These are phyloP conservation scores for Penicillium sp. DNA, from an alignment of 2,329 filamentous ascomycete genomes.

Conservation along the genomic window DNA sequence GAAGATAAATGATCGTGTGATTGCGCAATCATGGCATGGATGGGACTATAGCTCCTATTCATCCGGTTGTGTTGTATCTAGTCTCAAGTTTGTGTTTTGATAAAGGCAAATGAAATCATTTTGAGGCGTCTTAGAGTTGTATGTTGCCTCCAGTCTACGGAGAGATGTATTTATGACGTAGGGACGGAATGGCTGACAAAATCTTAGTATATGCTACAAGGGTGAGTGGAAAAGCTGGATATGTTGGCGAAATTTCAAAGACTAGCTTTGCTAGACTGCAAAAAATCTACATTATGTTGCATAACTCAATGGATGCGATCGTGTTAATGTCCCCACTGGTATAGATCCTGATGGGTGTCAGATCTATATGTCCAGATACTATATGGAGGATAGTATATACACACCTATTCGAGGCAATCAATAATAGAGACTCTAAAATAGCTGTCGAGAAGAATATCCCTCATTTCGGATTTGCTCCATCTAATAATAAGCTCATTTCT, in stretches of 20 bases:
- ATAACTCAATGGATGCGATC: not conserved
- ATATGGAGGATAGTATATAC: not conserved
- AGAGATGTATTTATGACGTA: constrained; percentile 1
- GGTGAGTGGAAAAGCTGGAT: not conserved
- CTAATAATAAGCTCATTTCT: not conserved
- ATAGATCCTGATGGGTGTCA: not conserved
- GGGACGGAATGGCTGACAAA: not conserved
- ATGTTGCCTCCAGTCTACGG: not conserved
- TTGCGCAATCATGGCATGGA: not conserved
- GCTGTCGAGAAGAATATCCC: not conserved
- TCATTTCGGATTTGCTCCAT: not conserved
- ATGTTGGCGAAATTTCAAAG: not conserved
- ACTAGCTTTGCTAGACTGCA: not conserved
- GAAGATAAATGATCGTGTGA: constrained; percentile 1
- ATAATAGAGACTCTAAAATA: not conserved
- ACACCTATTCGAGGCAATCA: not conserved
- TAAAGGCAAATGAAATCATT: not conserved
- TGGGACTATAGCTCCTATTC: not conserved
- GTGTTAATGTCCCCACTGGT: not conserved
- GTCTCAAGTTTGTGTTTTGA: not conserved
- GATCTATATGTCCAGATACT: not conserved
- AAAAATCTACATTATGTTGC: not conserved
- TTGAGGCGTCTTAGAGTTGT: not conserved
- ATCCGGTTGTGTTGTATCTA: not conserved
- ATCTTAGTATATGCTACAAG: not conserved